phyloP scores from a whole-genome alignment of 2,329 filamentous ascomycete species.

The Purpureocillium lavendulum region DNA sequence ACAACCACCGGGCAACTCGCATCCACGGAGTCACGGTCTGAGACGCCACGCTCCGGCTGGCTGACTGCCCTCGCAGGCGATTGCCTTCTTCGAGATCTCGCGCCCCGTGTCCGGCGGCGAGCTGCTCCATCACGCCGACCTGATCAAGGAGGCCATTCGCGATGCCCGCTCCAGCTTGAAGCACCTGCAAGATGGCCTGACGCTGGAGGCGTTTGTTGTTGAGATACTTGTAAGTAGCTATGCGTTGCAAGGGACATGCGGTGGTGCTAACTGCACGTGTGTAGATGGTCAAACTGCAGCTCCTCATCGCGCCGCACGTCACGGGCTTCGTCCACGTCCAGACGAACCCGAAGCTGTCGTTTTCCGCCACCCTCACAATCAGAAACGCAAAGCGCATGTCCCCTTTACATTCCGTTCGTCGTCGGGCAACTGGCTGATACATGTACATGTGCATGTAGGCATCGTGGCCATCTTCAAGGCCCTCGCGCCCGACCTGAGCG shows the following conservation, averaged over 20 bases:
- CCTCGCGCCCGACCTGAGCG: constrained; percentile 33
- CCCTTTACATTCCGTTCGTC: background rate
- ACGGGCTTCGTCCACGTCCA: constrained; percentile 49
- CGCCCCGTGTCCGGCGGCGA: constrained; percentile 7
- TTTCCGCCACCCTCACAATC: constrained; percentile 39
- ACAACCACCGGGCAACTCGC: background rate
- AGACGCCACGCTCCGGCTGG: too few species aligned
- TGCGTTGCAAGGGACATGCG: background rate
- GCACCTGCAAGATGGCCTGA: constrained; percentile 8
- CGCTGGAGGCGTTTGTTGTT: constrained; percentile 39
- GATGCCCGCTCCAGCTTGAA: constrained; percentile 14
- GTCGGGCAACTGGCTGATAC: background rate
- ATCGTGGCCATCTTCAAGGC: constrained; percentile 33
- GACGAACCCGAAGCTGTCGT: constrained; percentile 48
- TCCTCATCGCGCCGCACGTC: constrained; percentile 40
- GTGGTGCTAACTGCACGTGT: too few species aligned
- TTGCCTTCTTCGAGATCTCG: constrained; percentile 23
- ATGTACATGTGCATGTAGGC: constrained; percentile 31
- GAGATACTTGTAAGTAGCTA: constrained; percentile 40
- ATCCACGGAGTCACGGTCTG: too few species aligned
- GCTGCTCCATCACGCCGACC: constrained; percentile 16
- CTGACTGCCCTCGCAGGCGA: constrained; percentile 15
- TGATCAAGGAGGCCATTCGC: constrained; percentile 18
- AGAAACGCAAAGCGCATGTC: constrained; percentile 40
- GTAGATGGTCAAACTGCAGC: constrained; percentile 46